Evolutionary conservation across 1,284 basidiomycete genomes (phyloP), one percentile per base, ranked within the genome.

Genomic region (Neonothopanus nambi): DNA sequence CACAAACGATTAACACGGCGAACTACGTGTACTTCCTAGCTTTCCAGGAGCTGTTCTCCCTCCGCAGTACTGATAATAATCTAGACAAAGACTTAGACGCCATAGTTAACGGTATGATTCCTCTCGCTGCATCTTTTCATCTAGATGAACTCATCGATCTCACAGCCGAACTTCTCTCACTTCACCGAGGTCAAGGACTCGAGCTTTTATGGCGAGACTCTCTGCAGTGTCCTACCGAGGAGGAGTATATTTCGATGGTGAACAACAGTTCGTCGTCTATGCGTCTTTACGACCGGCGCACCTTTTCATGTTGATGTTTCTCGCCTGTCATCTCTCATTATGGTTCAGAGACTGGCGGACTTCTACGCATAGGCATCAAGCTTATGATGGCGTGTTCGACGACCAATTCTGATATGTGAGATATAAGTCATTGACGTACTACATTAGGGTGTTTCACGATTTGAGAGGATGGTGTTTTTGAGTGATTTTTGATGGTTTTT

Each of bases 11-110:
- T 74, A 99, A 99, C 67, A 88, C 92, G 0, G 96, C 95, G 1
- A 98, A 98, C 68, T 98, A 98, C 62, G 93, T 95, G 39, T 98
- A 97, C 69, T 98, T 98, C 65, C 79, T 91, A 26, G 93, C 90
- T 0, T 93, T 89, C 68, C 81, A 89, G 61, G 87, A 92, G 61
- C 77, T 92, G 0, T 83, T 89, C 47, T 71, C 77, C 20, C 75
- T 95, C 23, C 78, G 84, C 13, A 67, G 65, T 54, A 54, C 20
- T 51, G 57, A 56, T 37, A 28, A 63, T 7, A 63, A 68, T 5
- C 61, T 67, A 3, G 68, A 71, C 56, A 64, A 65, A 12, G 79
- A 82, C 49, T 70, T 90, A n/a, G 84, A 89, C 58, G 73, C 75
- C 24, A 77, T 93, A 37, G 87, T 92, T 0, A 92, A 84, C 37